phyloP scores from a whole-genome alignment of 768 basidiomycete species.

The Pleurotus pulmonarius region DNA sequence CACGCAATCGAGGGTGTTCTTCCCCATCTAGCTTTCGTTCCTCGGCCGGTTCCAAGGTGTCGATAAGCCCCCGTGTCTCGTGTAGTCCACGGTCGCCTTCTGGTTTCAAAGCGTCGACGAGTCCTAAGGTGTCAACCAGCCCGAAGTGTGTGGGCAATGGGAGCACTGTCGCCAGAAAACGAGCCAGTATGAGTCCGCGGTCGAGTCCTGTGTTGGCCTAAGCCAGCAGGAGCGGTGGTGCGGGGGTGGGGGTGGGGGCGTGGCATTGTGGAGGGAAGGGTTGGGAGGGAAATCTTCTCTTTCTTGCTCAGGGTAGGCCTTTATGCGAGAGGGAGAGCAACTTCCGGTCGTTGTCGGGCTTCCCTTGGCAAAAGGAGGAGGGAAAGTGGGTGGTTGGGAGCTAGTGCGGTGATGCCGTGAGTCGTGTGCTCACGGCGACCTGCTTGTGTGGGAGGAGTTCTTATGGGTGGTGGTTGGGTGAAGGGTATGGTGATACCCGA shows the following conservation, averaged over 20 bases:
- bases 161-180: not conserved
- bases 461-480: not conserved
- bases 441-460: not conserved
- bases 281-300: not conserved
- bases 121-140: constrained; percentile 1
- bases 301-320: not conserved
- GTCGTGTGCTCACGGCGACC: constrained; percentile 1
- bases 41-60: not conserved
- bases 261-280: not conserved
- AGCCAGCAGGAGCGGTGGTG: not conserved
- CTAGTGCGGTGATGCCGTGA: constrained; percentile 2
- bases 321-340: not conserved
- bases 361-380: not conserved
- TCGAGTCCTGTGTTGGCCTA: constrained; percentile 8
- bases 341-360: not conserved
- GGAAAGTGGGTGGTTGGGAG: not conserved
- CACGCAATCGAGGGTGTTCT: not conserved
- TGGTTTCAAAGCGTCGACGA: not conserved
- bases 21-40: not conserved
- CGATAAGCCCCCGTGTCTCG: not conserved
- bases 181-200: constrained; percentile 6
- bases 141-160: constrained; percentile 1
- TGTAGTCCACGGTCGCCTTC: not conserved
- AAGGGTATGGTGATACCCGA: not conserved
- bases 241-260: not conserved